Conservation (phyloP, 169 alveolate genomes). For the Cryptosporidium baileyi region DNA sequence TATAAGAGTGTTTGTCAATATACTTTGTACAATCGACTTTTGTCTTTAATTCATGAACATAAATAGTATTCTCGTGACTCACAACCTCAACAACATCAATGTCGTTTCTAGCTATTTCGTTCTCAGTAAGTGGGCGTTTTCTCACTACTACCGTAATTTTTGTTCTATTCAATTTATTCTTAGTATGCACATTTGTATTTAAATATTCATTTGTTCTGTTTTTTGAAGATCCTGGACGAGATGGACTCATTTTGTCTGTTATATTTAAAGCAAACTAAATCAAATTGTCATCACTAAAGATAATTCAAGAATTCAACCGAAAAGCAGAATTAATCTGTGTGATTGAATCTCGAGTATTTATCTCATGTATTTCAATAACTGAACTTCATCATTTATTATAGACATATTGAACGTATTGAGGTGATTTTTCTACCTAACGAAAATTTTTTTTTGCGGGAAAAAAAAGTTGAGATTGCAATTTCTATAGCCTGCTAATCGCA, state of each 20-base stretch:
- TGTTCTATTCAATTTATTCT: slow-evolving; percentile 75
- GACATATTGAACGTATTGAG: too few relatives aligned
- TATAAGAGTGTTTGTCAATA: slow-evolving; percentile 89
- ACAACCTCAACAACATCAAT: slow-evolving; percentile 89
- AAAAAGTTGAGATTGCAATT: too few relatives aligned
- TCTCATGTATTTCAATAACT: too few relatives aligned
- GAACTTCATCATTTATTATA: too few relatives aligned
- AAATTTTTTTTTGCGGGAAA: too few relatives aligned
- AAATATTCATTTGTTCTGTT: slow-evolving; percentile 5
- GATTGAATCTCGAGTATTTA: too few relatives aligned
- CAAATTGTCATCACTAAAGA: too few relatives aligned
- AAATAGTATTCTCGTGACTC: slow-evolving; percentile 75
- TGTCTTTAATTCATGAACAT: slow-evolving; percentile 76
- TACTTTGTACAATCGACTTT: slow-evolving; percentile 89
- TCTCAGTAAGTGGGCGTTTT: slow-evolving; percentile 92
- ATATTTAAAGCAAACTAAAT: too few relatives aligned
- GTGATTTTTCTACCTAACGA: too few relatives aligned
- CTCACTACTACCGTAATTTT: slow-evolving; percentile 92
- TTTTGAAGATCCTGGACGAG: slow-evolving; percentile 64
- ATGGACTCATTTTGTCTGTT: slow-evolving; percentile 26
- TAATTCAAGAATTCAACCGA: too few relatives aligned
- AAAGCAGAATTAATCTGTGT: too few relatives aligned
- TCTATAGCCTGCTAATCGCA: too few relatives aligned
- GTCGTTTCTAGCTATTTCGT: slow-evolving; percentile 89
- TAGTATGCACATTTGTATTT: background rate